A percentile compares a stretch with the other conserved stretches of the same genome.
Evolutionary conservation across 2,329 filamentous ascomycete genomes (phyloP).

Genomic region (Leptographium radiaticola): DNA sequence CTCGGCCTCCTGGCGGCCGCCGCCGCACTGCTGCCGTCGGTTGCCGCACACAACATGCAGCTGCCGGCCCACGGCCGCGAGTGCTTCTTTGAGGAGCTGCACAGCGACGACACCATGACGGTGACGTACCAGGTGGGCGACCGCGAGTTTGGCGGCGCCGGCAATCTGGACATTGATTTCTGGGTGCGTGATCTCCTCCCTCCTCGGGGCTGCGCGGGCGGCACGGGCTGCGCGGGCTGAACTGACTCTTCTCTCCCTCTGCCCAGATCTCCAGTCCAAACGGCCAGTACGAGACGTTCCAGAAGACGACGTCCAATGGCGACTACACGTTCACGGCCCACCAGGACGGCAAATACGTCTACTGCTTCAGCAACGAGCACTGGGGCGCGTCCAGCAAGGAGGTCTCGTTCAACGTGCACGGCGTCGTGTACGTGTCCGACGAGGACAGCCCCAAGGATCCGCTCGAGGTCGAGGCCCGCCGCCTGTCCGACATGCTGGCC

Average conservation of each 20-base stretch:
- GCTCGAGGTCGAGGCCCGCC: slow-evolving; percentile 78
- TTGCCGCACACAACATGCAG: slow-evolving; percentile 87
- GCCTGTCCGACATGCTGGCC: slow-evolving; percentile 70
- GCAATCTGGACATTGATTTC: slow-evolving; percentile 94
- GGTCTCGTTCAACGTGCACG: slow-evolving; percentile 98
- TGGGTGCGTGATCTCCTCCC: slow-evolving; percentile 52
- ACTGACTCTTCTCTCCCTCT: not conserved
- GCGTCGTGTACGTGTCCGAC: slow-evolving; percentile 93
- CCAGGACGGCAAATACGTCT: slow-evolving; percentile 77
- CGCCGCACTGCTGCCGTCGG: slow-evolving; percentile 44
- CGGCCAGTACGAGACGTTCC: slow-evolving; percentile 63
- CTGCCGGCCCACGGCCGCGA: slow-evolving; percentile 86
- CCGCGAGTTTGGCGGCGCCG: slow-evolving; percentile 84
- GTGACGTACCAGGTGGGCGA: slow-evolving; percentile 98
- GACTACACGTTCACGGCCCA: slow-evolving; percentile 84
- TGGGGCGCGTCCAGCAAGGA: slow-evolving; percentile 96
- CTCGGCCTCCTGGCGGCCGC: slow-evolving; percentile 28
- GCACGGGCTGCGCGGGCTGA: not conserved
- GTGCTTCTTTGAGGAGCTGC: slow-evolving; percentile 92
- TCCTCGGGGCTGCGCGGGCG: not conserved
- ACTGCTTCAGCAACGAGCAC: slow-evolving; percentile 99
- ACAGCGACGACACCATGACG: slow-evolving; percentile 94
- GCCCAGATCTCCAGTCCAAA: slow-evolving; percentile 63
- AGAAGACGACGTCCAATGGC: slow-evolving; percentile 73
- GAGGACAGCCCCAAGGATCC: slow-evolving; percentile 73